Evolutionary conservation across 306 rosid genomes (phyloP), one percentile per base, ranked within the genome.

Genomic region (Urtica urens): DNA sequence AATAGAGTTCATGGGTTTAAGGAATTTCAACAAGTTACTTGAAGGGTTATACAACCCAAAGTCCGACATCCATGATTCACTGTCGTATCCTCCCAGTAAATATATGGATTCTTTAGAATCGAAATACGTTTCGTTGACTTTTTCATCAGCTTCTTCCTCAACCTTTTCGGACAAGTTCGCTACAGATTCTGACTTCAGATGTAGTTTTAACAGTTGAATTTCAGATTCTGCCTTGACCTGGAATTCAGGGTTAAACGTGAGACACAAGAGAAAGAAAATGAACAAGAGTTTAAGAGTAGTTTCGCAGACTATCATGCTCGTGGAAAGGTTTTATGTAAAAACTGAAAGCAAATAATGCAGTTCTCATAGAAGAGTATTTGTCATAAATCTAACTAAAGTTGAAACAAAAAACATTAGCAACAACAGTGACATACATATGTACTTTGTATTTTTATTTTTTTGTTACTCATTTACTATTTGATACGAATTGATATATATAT

Each of bases 1-100:
- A 35, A 38, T 49, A 46, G 52, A 57, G 49, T 53, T 74, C 71
- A 72, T 58, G 24, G 78, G 60, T 59, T 49, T 46, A 11, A 62
- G 58, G 59, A 70, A 63, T 59, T 74, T 76, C 18, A 68, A 70
- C 60, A 60, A 51, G 59, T 77, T 66, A 9, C 13, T 33, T 26
- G 58, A 78, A 58, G 87, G 86, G 42, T 59, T 56, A 55, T 75
- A 90, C 53, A 68, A 31, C 57, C 79, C 90, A 62, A 81, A 64
- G 19, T 64, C 22, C n/a, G 73, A 70, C 38, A 79, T 58, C 57
- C 64, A 67, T 22, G 84, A 71, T 57, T 63, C 57, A 52, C 95
- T 83, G 58, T 79, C 66, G 49, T 15, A 79, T 46, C 99, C 94
- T 56, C 95, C 95, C 15, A 75, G 63, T 53, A 90, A 57, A 65